These are phyloP conservation scores for Xylariaceae sp. DNA, from an alignment of 2,329 filamentous ascomycete genomes.

Conservation along the genomic window DNA sequence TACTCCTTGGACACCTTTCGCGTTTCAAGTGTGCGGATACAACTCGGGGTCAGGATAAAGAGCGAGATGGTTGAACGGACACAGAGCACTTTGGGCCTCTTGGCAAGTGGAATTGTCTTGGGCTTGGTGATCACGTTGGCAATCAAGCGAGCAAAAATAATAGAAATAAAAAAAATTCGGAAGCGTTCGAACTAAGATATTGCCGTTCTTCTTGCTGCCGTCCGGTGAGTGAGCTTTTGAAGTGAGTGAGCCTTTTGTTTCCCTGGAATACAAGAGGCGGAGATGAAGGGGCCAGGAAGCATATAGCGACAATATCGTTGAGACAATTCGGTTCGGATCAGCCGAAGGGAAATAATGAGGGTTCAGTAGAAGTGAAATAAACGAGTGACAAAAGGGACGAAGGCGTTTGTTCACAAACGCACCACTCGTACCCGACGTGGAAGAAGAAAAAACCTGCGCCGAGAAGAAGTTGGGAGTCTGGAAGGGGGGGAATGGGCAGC, in stretches of 20 bases:
- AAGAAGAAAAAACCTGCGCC: too few species aligned
- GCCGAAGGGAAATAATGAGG: slow-evolving; percentile 29
- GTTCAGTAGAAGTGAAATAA: slow-evolving; percentile 34
- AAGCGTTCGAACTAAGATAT: slow-evolving; percentile 15
- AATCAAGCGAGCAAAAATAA: slow-evolving; percentile 42
- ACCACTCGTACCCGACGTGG: too few species aligned
- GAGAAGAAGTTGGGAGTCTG: too few species aligned
- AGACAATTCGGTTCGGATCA: slow-evolving; percentile 35
- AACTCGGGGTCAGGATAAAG: slow-evolving; percentile 33
- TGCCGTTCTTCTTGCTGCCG: slow-evolving; percentile 18
- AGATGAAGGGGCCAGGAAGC: neutral
- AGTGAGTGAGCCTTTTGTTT: slow-evolving; percentile 15
- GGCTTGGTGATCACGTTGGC: slow-evolving; percentile 45
- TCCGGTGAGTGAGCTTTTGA: neutral
- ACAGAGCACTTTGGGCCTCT: slow-evolving; percentile 33
- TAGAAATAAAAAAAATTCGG: slow-evolving; percentile 7
- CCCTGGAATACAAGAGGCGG: slow-evolving; percentile 27
- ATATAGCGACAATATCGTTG: slow-evolving; percentile 33
- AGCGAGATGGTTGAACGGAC: slow-evolving; percentile 34
- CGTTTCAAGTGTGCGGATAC: slow-evolving; percentile 49
- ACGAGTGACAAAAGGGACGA: slow-evolving; percentile 20
- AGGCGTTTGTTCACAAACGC: too few species aligned
- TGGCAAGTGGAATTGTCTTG: slow-evolving; percentile 36
- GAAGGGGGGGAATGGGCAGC: too few species aligned
- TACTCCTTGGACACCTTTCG: slow-evolving; percentile 39